Percentiles rank a stretch among this genome's conserved stretches.
These are phyloP conservation scores for Penicillium arizonense DNA, from an alignment of 495 filamentous ascomycete genomes.

Conservation along the genomic window DNA sequence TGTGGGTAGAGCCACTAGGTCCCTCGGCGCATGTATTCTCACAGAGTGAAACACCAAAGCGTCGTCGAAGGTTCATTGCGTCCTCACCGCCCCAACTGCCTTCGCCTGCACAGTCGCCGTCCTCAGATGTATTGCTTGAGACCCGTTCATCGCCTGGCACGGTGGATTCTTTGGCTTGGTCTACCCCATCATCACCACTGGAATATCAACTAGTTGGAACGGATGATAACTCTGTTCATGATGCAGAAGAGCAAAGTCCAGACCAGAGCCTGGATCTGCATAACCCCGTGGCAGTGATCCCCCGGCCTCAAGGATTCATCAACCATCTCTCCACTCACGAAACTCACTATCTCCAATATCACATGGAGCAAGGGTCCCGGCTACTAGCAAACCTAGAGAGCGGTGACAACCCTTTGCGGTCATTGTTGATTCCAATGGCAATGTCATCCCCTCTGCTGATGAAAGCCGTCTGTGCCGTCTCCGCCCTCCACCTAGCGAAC, in stretches of 20 bases:
- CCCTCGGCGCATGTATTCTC: slow-evolving; percentile 35
- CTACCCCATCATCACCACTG: slow-evolving; percentile 9
- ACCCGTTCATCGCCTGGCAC: slow-evolving; percentile 10
- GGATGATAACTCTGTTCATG: background rate
- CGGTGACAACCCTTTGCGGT: slow-evolving; percentile 41
- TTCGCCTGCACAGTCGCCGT: slow-evolving; percentile 22
- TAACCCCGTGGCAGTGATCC: slow-evolving; percentile 6
- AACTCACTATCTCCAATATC: slow-evolving; percentile 45
- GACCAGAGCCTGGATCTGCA: background rate
- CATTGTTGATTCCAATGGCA: slow-evolving; percentile 41
- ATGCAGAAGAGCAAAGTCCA: background rate
- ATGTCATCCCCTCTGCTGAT: slow-evolving; percentile 42
- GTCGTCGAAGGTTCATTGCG: slow-evolving; percentile 21
- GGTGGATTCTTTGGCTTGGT: slow-evolving; percentile 2
- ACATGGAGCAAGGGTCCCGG: slow-evolving; percentile 39
- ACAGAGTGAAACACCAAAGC: slow-evolving; percentile 22
- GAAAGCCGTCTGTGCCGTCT: slow-evolving; percentile 44
- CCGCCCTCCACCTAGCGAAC: slow-evolving; percentile 43
- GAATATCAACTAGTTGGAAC: background rate
- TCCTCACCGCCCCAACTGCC: slow-evolving; percentile 4
- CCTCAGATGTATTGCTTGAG: slow-evolving; percentile 15
- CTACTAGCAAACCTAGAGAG: slow-evolving; percentile 43
- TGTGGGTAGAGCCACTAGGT: slow-evolving; percentile 40
- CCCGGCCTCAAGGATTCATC: slow-evolving; percentile 14
- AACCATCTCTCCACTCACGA: slow-evolving; percentile 36